Evolutionary conservation across 768 basidiomycete genomes (phyloP).

Genomic region (Suillus subalutaceus): DNA sequence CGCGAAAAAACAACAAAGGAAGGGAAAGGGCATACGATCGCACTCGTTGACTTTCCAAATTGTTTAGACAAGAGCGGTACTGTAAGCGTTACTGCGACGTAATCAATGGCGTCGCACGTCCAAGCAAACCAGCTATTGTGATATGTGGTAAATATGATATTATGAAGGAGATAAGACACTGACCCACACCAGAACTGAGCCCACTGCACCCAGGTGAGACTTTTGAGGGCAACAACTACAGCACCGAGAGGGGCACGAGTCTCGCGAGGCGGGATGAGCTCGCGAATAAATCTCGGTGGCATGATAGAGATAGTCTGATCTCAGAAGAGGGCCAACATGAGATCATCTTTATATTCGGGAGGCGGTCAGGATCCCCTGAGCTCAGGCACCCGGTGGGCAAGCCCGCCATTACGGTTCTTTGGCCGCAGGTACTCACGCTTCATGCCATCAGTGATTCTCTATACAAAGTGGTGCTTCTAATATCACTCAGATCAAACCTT

Average conservation of each 20-base stretch:
- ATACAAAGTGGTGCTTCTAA: not conserved
- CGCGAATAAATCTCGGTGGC: conserved; percentile 54
- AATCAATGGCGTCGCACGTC: conserved; percentile 87
- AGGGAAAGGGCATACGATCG: conserved; percentile 42
- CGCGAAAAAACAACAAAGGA: not conserved
- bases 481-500: not conserved
- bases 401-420: not conserved
- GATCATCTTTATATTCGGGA: not conserved
- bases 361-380: not conserved
- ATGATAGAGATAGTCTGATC: conserved; percentile 26
- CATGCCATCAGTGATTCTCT: not conserved
- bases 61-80: conserved; percentile 49
- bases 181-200: conserved; percentile 63
- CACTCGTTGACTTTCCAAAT: conserved; percentile 45
- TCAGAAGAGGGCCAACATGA: not conserved
- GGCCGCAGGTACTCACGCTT: not conserved
- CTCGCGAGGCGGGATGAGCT: conserved; percentile 54
- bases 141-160: not conserved
- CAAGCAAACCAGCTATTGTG: conserved; percentile 74
- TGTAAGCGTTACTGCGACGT: conserved; percentile 69
- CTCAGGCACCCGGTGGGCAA: not conserved
- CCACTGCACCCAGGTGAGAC: conserved; percentile 56
- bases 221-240: conserved; percentile 45
- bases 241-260: conserved; percentile 39
- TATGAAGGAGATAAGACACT: conserved; percentile 8